Conservation (phyloP, 257 asterid species). For the Jacaranda copaia region DNA sequence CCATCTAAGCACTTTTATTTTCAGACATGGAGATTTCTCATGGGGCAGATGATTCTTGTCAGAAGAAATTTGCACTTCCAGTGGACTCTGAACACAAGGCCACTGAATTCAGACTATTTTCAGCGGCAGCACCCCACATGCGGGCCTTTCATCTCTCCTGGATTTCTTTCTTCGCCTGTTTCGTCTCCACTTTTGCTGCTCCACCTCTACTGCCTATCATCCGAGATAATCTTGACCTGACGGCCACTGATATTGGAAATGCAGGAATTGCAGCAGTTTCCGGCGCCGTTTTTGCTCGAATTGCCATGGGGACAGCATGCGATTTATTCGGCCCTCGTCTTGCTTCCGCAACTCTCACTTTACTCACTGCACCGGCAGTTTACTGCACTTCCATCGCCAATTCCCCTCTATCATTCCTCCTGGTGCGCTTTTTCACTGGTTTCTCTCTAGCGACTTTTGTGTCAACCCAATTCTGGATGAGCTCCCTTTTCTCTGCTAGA, state of each 20-base stretch:
- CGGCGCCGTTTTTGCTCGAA: conserved; percentile 82
- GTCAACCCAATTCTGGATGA: conserved; percentile 95
- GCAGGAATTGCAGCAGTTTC: conserved; percentile 91
- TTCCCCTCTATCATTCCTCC: conserved; percentile 60
- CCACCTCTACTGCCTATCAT: conserved; percentile 87
- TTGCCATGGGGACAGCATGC: conserved; percentile 88
- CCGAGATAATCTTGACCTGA: conserved; percentile 80
- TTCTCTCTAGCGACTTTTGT: conserved; percentile 86
- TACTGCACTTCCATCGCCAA: conserved; percentile 53
- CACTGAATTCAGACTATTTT: conserved; percentile 57
- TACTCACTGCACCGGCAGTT: conserved; percentile 82
- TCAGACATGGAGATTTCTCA: conserved; percentile 51
- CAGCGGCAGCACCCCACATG: conserved; percentile 82
- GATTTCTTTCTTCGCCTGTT: conserved; percentile 87
- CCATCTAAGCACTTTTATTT: background rate
- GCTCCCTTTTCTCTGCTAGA: conserved; percentile 65
- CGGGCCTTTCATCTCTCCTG: conserved; percentile 86
- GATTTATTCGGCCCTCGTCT: conserved; percentile 84
- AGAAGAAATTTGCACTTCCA: conserved; percentile 54
- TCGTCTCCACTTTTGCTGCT: conserved; percentile 88
- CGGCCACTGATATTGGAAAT: conserved; percentile 86
- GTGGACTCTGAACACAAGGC: conserved; percentile 88
- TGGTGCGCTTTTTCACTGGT: conserved; percentile 77
- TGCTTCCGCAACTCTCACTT: conserved; percentile 68
- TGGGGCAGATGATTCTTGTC: conserved; percentile 28